Percentiles rank a stretch among this genome's conserved stretches.
These are phyloP conservation scores for Aspergillus versicolor DNA, from an alignment of 2,329 filamentous ascomycete species.

Conservation along the genomic window DNA sequence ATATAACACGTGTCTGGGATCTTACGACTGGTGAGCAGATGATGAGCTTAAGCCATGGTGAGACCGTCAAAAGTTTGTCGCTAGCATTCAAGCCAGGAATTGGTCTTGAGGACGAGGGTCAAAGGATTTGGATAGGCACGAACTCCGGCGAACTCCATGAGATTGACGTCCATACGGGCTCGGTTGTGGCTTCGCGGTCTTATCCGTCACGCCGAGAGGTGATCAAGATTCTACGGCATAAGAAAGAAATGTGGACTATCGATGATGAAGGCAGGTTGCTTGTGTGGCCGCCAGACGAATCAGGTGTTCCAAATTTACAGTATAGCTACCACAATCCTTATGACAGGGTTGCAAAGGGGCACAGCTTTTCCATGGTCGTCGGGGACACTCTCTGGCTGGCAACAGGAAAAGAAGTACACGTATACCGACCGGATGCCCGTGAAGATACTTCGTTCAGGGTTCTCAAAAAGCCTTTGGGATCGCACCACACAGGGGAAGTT, in stretches of 20 bases:
- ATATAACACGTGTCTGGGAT: constrained; percentile 86
- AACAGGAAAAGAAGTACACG: constrained; percentile 78
- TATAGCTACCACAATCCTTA: constrained; percentile 66
- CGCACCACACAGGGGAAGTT: constrained; percentile 77
- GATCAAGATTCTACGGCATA: constrained; percentile 79
- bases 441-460: constrained; percentile 73
- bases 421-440: constrained; percentile 73
- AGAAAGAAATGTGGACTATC: constrained; percentile 88
- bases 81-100: constrained; percentile 81
- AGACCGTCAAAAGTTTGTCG: constrained; percentile 78
- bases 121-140: constrained; percentile 83
- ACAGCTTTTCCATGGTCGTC: constrained; percentile 86
- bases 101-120: constrained; percentile 76
- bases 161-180: constrained; percentile 74
- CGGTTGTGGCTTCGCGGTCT: constrained; percentile 65
- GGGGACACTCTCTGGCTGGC: constrained; percentile 85
- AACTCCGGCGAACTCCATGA: constrained; percentile 86
- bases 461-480: constrained; percentile 66
- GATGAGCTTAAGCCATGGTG: constrained; percentile 78
- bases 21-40: constrained; percentile 76
- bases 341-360: constrained; percentile 75
- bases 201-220: constrained; percentile 79
- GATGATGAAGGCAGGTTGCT: constrained; percentile 85
- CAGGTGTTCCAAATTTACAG: constrained; percentile 70
- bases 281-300: constrained; percentile 79